Percentiles rank a stretch among this genome's conserved stretches.
These are phyloP conservation scores for Exsudoporus frostii DNA, from an alignment of 768 basidiomycete species.

Conservation along the genomic window DNA sequence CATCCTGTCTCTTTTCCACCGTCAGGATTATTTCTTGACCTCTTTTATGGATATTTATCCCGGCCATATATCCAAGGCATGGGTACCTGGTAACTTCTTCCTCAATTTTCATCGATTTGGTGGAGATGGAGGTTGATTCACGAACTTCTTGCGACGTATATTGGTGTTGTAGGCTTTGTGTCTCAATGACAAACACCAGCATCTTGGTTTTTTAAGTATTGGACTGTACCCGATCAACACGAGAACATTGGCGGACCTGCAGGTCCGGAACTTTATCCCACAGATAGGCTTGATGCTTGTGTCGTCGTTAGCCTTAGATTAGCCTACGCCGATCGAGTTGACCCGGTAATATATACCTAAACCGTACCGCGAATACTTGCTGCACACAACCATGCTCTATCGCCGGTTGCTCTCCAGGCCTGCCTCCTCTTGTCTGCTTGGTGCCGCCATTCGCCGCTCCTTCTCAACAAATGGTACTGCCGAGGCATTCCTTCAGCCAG, in stretches of 20 bases:
- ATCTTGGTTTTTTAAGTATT: conserved; percentile 1
- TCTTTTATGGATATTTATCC: conserved; percentile 25
- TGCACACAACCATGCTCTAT: conserved; percentile 2
- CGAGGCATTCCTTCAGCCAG: conserved; percentile 48
- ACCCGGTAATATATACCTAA: no score
- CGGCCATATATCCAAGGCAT: not conserved
- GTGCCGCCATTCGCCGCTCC: conserved; percentile 6
- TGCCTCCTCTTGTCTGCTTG: conserved; percentile 1
- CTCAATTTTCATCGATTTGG: conserved; percentile 6
- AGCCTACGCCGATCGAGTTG: no score
- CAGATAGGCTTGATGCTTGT: no score
- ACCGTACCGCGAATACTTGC: not conserved
- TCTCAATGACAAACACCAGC: not conserved
- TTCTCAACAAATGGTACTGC: conserved; percentile 21
- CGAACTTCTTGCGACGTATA: not conserved
- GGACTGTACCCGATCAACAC: not conserved
- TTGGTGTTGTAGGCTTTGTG: conserved; percentile 4
- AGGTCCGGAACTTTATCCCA: no score
- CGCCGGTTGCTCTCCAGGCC: not conserved
- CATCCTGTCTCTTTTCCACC: not conserved
- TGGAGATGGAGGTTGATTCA: conserved; percentile 1
- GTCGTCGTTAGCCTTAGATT: no score
- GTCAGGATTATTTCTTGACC: not conserved
- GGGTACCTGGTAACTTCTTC: conserved; percentile 2
- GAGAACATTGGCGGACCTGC: no score